Evolutionary conservation across 805 yeast species (phyloP).

Genomic region (Tetrapisispora nanseiensis): DNA sequence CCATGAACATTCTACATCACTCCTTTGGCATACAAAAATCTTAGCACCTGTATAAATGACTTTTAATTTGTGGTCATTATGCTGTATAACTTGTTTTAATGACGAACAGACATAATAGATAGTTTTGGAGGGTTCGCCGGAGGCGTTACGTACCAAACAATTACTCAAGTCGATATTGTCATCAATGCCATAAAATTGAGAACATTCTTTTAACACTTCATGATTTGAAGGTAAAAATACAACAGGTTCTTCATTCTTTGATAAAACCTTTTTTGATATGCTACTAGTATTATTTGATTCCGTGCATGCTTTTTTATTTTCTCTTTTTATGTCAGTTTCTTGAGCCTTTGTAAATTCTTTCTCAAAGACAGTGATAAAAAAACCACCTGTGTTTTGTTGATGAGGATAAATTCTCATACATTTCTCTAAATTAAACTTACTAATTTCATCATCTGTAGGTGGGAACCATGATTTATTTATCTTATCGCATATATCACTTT

Average conservation of each 20-base stretch:
- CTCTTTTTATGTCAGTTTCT: background rate
- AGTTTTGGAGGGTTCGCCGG: slow-evolving; percentile 89
- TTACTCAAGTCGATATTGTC: slow-evolving; percentile 60
- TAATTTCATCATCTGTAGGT: slow-evolving; percentile 67
- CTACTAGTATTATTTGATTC: slow-evolving; percentile 47
- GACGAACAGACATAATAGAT: slow-evolving; percentile 80
- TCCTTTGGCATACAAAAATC: slow-evolving; percentile 82
- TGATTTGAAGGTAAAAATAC: slow-evolving; percentile 61
- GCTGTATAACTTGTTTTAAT: slow-evolving; percentile 54
- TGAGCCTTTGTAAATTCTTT: slow-evolving; percentile 33
- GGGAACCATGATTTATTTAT: slow-evolving; percentile 60
- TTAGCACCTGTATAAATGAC: slow-evolving; percentile 87
- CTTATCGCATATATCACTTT: slow-evolving; percentile 38
- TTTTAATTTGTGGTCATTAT: slow-evolving; percentile 72
- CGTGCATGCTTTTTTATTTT: slow-evolving; percentile 10
- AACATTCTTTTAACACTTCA: slow-evolving; percentile 60
- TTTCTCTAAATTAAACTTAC: slow-evolving; percentile 50
- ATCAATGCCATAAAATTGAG: slow-evolving; percentile 75
- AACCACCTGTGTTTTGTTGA: slow-evolving; percentile 96
- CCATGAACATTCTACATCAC: slow-evolving; percentile 72
- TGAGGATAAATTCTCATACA: slow-evolving; percentile 97
- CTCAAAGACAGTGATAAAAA: slow-evolving; percentile 87
- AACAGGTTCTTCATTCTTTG: slow-evolving; percentile 79
- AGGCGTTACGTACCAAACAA: slow-evolving; percentile 83
- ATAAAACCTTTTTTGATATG: slow-evolving; percentile 71